Percentiles rank a stretch among this genome's conserved stretches.
Evolutionary conservation across 768 basidiomycete genomes (phyloP).

Genomic region (Rhodosporidiobolus odoratus): DNA sequence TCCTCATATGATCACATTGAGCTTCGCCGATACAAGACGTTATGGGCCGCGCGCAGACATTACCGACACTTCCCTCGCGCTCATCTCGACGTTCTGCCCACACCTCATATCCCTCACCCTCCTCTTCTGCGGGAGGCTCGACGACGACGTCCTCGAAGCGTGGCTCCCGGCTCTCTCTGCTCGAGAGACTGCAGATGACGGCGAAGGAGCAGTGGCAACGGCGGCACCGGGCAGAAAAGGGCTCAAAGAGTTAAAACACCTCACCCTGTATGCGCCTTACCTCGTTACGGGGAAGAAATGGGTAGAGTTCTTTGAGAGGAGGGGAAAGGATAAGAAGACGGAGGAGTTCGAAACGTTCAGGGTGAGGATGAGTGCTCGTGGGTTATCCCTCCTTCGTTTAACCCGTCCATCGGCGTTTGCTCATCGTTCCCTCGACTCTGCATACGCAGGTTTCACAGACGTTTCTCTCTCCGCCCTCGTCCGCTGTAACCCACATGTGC

Average conservation of each 20-base stretch:
- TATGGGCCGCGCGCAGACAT: slow-evolving; percentile 55
- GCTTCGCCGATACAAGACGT: background rate
- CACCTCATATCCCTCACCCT: slow-evolving; percentile 72
- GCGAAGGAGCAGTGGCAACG: slow-evolving; percentile 42
- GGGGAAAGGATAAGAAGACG: slow-evolving; percentile 48
- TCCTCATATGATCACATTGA: background rate
- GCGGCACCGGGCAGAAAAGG: slow-evolving; percentile 41
- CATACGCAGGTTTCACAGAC: slow-evolving; percentile 59
- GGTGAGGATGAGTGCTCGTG: slow-evolving; percentile 52
- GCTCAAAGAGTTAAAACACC: slow-evolving; percentile 61
- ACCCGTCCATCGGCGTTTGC: background rate
- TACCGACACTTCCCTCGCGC: slow-evolving; percentile 59
- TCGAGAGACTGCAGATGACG: background rate
- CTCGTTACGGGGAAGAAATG: slow-evolving; percentile 64
- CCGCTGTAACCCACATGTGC: slow-evolving; percentile 55
- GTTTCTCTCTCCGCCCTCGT: slow-evolving; percentile 61
- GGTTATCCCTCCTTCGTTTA: background rate
- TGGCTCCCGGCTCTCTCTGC: background rate
- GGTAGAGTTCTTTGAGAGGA: slow-evolving; percentile 64
- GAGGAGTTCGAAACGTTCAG: slow-evolving; percentile 61
- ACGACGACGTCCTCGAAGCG: slow-evolving; percentile 55
- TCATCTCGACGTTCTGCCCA: slow-evolving; percentile 75
- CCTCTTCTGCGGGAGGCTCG: slow-evolving; percentile 78
- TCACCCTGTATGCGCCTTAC: slow-evolving; percentile 65
- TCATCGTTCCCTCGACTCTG: slow-evolving; percentile 41